Evolutionary conservation across 1,139 yeast genomes (phyloP).

Genomic region (Suhomyces chickasaworum): DNA sequence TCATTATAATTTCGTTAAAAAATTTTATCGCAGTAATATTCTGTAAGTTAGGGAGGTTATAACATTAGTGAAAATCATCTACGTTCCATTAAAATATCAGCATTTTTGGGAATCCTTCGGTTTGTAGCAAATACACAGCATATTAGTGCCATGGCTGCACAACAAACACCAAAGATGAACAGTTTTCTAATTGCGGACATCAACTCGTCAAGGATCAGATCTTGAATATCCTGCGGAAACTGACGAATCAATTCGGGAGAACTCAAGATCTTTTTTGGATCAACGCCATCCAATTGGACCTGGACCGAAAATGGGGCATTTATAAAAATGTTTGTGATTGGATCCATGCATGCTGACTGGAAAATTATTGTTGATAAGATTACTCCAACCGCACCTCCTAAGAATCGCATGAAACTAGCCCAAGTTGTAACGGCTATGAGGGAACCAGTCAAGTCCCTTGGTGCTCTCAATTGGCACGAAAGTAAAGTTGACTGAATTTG

Average conservation of each 20-base stretch:
- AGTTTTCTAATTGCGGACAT: slow-evolving; percentile 43
- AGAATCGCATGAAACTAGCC: slow-evolving; percentile 21
- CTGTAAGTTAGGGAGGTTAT: too few species aligned
- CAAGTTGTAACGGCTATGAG: slow-evolving; percentile 24
- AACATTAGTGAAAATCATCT: too few species aligned
- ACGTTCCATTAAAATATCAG: slow-evolving; percentile 14
- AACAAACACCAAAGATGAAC: slow-evolving; percentile 42
- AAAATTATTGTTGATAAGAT: slow-evolving; percentile 22
- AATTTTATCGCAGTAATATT: too few species aligned
- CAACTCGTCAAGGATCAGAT: slow-evolving; percentile 28
- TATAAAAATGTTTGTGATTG: slow-evolving; percentile 10
- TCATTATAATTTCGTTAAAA: too few species aligned
- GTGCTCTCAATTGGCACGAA: slow-evolving; percentile 27
- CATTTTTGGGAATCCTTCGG: slow-evolving; percentile 20
- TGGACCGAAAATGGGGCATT: slow-evolving; percentile 9
- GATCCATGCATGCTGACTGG: slow-evolving; percentile 11
- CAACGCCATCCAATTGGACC: slow-evolving; percentile 9
- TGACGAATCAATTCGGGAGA: slow-evolving; percentile 17
- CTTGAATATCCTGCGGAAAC: slow-evolving; percentile 23
- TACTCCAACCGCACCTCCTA: slow-evolving; percentile 24
- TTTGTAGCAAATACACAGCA: slow-evolving; percentile 24
- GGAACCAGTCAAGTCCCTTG: slow-evolving; percentile 23
- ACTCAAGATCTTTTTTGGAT: slow-evolving; percentile 20
- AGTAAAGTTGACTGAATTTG: slow-evolving; percentile 24
- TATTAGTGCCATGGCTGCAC: slow-evolving; percentile 33